Base-by-base conservation (phyloP, 164 flowering plant species). In the Echeveria elegans region DNA sequence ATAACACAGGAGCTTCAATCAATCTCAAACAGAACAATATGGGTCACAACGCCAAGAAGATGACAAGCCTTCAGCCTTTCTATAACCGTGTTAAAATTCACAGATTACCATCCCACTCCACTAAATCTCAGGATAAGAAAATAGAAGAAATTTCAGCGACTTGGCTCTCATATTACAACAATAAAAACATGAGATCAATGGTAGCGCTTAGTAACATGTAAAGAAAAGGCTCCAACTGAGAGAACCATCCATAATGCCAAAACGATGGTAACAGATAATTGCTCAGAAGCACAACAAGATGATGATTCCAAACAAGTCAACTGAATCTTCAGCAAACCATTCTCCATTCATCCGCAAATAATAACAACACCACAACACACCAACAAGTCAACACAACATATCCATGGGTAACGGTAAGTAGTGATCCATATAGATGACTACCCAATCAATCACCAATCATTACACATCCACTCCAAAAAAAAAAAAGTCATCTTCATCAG, bases 301-400 rank as follows among this genome's bases (percentile, higher is more conserved):
- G 3, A 24, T 53, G 31, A 24, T 24, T 53, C 30, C 60, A 21
- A 5, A 5, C 26, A 50, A 21, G 56, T 53, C 16, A 53, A 53
- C 60, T 26, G 31, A 53, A 53, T 26, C 60, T 26, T 53, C 60
- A 26, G 1, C 60, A 53, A 23, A 11, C 26, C 31, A 24, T 50
- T 2, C 56, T 19, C 21, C 9, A 23, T 28, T 28, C 60, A 15
- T 12, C n/a, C 60, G 26, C 24, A 6, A 6, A 52, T 21, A 52
- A 21, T 14, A 3, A 2, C 58, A 52, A 12, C 21, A 21, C n/a
- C n/a, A n/a, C n/a, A n/a, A n/a, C n/a, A n/a, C n/a, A n/a, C n/a
- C n/a, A 53, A 11, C 11, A 24, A 53, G 60, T 24, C 60, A 53
- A 53, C 60, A 53, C 30, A 53, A 53, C 60, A 53, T 26, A 53